Percentiles rank a stretch among this genome's conserved stretches.
Evolutionary conservation across 805 yeast species (phyloP).

Genomic region (Cyberlindnera xylosilytica): DNA sequence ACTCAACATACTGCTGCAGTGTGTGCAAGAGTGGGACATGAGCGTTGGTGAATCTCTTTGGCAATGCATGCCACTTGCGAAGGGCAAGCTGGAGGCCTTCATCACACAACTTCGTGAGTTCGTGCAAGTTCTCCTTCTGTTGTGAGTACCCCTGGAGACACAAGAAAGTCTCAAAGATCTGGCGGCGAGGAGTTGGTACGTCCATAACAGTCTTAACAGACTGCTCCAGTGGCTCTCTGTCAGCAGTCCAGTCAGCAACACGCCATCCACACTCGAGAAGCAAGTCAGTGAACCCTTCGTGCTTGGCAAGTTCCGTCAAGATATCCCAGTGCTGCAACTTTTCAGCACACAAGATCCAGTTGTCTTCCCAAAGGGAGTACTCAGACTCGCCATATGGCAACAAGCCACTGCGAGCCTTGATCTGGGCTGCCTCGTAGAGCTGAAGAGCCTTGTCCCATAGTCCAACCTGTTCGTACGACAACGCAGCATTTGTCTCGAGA

Average conservation of each 20-base stretch:
- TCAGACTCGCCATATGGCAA: slow-evolving; percentile 94
- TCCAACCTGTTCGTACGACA: slow-evolving; percentile 93
- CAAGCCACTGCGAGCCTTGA: slow-evolving; percentile 92
- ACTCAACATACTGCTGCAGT: slow-evolving; percentile 96
- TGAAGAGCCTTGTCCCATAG: slow-evolving; percentile 93
- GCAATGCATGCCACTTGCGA: slow-evolving; percentile 90
- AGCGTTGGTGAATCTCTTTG: slow-evolving; percentile 68
- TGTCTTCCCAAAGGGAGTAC: slow-evolving; percentile 96
- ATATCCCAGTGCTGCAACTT: slow-evolving; percentile 98
- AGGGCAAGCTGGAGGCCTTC: slow-evolving; percentile 94
- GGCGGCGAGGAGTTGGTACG: slow-evolving; percentile 96
- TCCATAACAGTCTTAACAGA: slow-evolving; percentile 96
- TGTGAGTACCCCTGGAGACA: slow-evolving; percentile 92
- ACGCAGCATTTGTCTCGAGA: slow-evolving; percentile 86
- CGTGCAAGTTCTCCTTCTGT: slow-evolving; percentile 80
- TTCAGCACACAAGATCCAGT: slow-evolving; percentile 97
- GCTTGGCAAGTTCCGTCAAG: slow-evolving; percentile 91
- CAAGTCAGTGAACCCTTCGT: slow-evolving; percentile 95
- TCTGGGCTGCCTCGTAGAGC: slow-evolving; percentile 93
- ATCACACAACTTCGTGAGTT: slow-evolving; percentile 82
- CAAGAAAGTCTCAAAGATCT: slow-evolving; percentile 90
- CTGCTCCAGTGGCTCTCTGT: slow-evolving; percentile 89
- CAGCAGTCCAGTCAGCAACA: slow-evolving; percentile 97
- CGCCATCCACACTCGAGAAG: slow-evolving; percentile 99
- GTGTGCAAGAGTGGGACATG: slow-evolving; percentile 89